phyloP scores from a whole-genome alignment of 2,329 filamentous ascomycete genomes.

The Lachnellula hyalina region DNA sequence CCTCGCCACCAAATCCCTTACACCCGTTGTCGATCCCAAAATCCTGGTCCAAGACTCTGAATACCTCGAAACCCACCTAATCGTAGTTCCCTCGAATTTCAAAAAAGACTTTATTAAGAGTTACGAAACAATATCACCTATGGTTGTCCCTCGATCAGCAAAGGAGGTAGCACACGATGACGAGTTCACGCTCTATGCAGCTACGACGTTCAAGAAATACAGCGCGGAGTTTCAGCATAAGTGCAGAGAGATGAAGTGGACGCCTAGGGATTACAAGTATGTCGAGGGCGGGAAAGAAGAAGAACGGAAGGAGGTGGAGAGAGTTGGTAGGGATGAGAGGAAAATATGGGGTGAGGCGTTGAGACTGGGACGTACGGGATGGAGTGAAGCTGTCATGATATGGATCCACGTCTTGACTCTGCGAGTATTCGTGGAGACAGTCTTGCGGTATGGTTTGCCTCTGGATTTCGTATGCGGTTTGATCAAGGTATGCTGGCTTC shows the following conservation, averaged over 20 bases:
- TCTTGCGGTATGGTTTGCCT: constrained; percentile 90
- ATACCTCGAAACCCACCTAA: constrained; percentile 91
- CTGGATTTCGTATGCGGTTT: constrained; percentile 82
- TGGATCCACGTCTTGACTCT: constrained; percentile 91
- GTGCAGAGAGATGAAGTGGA: constrained; percentile 89
- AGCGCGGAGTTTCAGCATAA: constrained; percentile 84
- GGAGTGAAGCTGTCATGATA: constrained; percentile 93
- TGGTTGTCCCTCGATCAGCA: constrained; percentile 91
- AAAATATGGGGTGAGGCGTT: constrained; percentile 92
- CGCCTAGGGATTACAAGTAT: constrained; percentile 89
- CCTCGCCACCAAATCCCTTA: constrained; percentile 86
- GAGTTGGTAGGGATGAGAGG: constrained; percentile 76
- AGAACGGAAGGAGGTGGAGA: constrained; percentile 80
- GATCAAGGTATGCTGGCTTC: constrained; percentile 61
- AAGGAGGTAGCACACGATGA: constrained; percentile 76
- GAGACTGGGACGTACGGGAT: constrained; percentile 81
- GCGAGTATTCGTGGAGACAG: constrained; percentile 94
- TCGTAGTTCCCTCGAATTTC: constrained; percentile 75
- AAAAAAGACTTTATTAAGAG: constrained; percentile 84
- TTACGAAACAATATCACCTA: constrained; percentile 83
- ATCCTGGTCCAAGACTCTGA: constrained; percentile 85
- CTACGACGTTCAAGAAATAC: constrained; percentile 91
- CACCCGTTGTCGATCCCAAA: constrained; percentile 77
- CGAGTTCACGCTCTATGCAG: constrained; percentile 83
- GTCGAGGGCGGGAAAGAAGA: constrained; percentile 85